phyloP scores from a whole-genome alignment of 441 rosid species.

The Arabidopsis hybrid region DNA sequence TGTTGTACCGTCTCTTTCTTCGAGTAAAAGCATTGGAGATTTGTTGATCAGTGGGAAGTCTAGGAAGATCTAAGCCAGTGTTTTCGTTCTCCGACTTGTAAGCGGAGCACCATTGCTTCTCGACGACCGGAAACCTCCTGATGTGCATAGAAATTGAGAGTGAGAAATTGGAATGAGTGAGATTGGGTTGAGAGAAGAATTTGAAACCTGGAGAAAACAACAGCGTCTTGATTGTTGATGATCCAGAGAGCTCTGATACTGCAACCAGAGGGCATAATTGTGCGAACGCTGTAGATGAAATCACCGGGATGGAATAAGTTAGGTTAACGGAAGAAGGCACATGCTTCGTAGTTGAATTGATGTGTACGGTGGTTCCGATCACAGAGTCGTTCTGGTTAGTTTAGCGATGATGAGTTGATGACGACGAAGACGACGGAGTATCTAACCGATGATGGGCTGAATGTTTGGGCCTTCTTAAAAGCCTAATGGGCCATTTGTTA shows the following conservation, averaged over 20 bases:
- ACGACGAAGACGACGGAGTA: no score
- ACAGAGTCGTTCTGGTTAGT: no score
- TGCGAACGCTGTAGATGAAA: background rate
- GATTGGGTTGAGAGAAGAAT: background rate
- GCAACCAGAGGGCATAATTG: constrained; percentile 64
- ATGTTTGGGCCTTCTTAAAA: no score
- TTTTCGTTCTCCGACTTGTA: constrained; percentile 56
- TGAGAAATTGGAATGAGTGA: background rate
- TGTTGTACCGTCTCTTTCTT: constrained; percentile 63
- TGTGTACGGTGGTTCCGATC: no score
- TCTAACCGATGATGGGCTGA: no score
- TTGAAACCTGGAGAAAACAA: constrained; percentile 84
- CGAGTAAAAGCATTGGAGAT: constrained; percentile 68
- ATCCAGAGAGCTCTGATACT: constrained; percentile 84
- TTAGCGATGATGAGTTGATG: no score
- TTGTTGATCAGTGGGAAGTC: constrained; percentile 75
- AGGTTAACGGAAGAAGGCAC: no score
- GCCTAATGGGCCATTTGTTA: no score
- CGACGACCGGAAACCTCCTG: constrained; percentile 92
- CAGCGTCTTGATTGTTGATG: constrained; percentile 74
- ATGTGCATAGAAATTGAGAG: background rate
- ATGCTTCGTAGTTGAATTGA: no score
- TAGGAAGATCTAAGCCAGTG: constrained; percentile 47
- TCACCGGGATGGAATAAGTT: no score
- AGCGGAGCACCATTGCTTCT: constrained; percentile 74